phyloP scores from a whole-genome alignment of 495 filamentous ascomycete species.

The Bombardia bombarda region DNA sequence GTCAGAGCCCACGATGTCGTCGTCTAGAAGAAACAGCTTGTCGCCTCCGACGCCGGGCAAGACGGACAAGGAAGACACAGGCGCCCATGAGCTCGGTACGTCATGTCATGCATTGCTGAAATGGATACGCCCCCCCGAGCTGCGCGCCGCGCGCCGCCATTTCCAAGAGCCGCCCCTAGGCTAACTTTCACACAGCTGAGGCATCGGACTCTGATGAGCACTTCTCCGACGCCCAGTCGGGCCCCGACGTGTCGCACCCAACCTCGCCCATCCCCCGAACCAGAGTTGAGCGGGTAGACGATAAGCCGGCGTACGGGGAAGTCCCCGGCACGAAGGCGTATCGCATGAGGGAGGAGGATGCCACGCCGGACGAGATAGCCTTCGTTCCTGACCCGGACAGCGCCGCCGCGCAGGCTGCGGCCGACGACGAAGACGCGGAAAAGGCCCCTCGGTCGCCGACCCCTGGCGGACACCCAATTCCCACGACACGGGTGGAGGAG shows the following conservation, averaged over 20 bases:
- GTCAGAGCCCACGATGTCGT: conserved; percentile 10
- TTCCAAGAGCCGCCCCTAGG: neutral
- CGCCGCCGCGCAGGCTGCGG: conserved; percentile 10
- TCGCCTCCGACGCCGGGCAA: conserved; percentile 59
- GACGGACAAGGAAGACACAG: conserved; percentile 64
- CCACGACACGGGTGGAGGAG: conserved; percentile 43
- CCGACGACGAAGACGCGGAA: conserved; percentile 8
- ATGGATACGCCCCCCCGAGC: too few relatives aligned
- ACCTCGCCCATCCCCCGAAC: conserved; percentile 67
- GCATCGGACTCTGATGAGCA: conserved; percentile 76
- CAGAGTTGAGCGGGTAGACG: conserved; percentile 69
- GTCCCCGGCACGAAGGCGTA: conserved; percentile 78
- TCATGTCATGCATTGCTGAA: neutral
- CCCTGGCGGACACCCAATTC: conserved; percentile 36
- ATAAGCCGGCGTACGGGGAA: conserved; percentile 68
- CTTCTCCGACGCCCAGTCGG: conserved; percentile 84
- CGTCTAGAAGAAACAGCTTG: conserved; percentile 36
- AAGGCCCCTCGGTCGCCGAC: conserved; percentile 17
- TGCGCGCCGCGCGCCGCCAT: too few relatives aligned
- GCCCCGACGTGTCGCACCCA: conserved; percentile 43
- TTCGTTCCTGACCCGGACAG: conserved; percentile 40
- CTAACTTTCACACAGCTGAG: conserved; percentile 25
- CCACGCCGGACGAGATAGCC: conserved; percentile 65
- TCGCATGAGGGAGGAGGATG: conserved; percentile 68
- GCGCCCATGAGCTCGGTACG: conserved; percentile 76